phyloP scores from a whole-genome alignment of 176 grass and related monocot species.

The Bolboschoenus planiculmis region DNA sequence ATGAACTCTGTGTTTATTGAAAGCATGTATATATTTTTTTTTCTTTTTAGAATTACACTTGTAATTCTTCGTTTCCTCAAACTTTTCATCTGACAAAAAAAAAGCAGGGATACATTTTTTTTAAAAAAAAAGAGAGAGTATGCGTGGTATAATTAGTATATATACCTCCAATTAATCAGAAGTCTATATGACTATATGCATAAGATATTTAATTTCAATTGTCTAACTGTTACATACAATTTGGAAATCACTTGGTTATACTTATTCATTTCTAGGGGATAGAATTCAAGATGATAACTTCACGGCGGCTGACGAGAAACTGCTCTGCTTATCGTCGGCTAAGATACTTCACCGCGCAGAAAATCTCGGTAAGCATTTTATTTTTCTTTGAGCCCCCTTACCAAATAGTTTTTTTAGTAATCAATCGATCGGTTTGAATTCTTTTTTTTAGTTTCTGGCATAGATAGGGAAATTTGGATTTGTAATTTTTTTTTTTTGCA shows the following conservation, averaged over 20 bases:
- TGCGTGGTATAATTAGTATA: background rate
- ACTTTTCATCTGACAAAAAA: background rate
- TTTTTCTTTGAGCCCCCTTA: background rate
- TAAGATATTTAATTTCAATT: background rate
- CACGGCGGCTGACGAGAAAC: background rate
- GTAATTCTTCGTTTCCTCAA: background rate
- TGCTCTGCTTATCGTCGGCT: constrained; percentile 12
- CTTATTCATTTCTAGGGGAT: background rate
- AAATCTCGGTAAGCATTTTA: background rate
- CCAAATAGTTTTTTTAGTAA: background rate
- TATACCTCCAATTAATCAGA: background rate
- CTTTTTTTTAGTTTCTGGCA: background rate
- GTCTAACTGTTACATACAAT: background rate
- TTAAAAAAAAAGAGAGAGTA: background rate
- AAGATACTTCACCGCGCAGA: constrained; percentile 19
- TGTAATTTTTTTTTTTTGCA: no score
- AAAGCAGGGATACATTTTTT: no score
- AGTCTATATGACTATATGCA: background rate
- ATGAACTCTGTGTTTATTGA: no score
- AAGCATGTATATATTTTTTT: no score
- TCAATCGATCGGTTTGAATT: no score
- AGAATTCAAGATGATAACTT: constrained; percentile 12
- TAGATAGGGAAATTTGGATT: background rate
- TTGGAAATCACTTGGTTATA: background rate
- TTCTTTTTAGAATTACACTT: no score